Evolutionary conservation across 768 basidiomycete species (phyloP).

Genomic region (Tylopilus subfusipes): DNA sequence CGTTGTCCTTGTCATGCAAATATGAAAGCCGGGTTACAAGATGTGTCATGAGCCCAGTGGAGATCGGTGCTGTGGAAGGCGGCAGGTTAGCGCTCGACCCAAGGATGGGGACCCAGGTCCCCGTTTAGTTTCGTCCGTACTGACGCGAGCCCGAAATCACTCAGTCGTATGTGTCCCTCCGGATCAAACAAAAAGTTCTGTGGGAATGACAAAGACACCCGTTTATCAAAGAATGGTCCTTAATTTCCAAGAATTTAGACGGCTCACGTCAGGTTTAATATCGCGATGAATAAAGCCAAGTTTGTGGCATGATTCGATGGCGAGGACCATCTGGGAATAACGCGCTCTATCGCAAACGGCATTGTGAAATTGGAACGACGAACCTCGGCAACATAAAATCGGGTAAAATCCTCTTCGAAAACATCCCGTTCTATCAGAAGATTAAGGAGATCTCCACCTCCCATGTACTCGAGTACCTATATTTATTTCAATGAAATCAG

Average conservation of each 20-base stretch:
- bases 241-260: constrained; percentile 25
- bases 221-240: constrained; percentile 26
- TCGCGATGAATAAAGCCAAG: constrained; percentile 97
- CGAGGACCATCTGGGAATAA: constrained; percentile 79
- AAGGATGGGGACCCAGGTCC: constrained; percentile 19
- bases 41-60: constrained; percentile 97
- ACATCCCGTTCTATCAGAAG: constrained; percentile 89
- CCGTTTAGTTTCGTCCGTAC: constrained; percentile 37
- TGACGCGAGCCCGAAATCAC: constrained; percentile 94
- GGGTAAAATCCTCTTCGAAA: constrained; percentile 86
- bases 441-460: constrained; percentile 94
- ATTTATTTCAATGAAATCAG: constrained; percentile 48
- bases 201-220: constrained; percentile 21
- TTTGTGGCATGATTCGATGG: constrained; percentile 89
- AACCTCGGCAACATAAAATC: constrained; percentile 95
- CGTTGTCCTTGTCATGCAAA: constrained; percentile 1
- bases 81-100: constrained; percentile 18
- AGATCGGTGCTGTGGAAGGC: constrained; percentile 66
- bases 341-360: constrained; percentile 22
- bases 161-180: constrained; percentile 89
- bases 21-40: constrained; percentile 47
- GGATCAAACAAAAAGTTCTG: constrained; percentile 96
- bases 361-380: constrained; percentile 20
- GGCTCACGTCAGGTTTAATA: constrained; percentile 87
- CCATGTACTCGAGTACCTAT: constrained; percentile 92